A percentile compares a stretch with the other conserved stretches of the same genome.
Evolutionary conservation across 2,329 filamentous ascomycete species (phyloP).

Genomic region (Diaporthe amygdali): DNA sequence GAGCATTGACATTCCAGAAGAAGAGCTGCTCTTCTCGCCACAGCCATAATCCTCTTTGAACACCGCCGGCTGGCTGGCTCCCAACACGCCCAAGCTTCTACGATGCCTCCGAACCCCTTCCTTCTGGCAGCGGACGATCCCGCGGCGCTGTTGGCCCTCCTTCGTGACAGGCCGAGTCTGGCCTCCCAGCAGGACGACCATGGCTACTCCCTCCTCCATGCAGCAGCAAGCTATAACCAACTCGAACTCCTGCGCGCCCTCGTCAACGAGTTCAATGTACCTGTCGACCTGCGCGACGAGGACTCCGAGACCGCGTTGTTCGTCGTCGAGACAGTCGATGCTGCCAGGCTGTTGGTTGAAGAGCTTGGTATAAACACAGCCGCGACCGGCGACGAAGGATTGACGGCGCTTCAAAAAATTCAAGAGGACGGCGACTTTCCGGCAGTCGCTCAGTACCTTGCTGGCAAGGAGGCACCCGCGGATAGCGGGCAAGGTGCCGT

Average conservation of each 20-base stretch:
- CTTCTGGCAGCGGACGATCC: conserved; percentile 85
- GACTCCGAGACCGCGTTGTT: conserved; percentile 96
- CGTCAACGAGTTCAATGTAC: conserved; percentile 76
- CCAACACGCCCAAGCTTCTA: neutral
- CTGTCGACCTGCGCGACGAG: conserved; percentile 84
- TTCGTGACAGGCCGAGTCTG: conserved; percentile 75
- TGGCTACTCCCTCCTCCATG: conserved; percentile 93
- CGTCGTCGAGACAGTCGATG: conserved; percentile 81
- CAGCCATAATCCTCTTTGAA: neutral
- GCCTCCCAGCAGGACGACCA: conserved; percentile 85
- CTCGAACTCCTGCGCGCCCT: conserved; percentile 78
- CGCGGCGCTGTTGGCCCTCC: conserved; percentile 72
- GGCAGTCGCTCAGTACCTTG: conserved; percentile 75
- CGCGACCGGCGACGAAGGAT: conserved; percentile 73
- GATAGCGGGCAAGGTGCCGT: conserved; percentile 29
- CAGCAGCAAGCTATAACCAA: conserved; percentile 91
- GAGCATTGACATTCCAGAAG: neutral
- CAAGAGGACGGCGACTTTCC: conserved; percentile 79
- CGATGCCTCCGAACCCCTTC: conserved; percentile 67
- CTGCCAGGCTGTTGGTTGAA: conserved; percentile 80
- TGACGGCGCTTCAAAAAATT: conserved; percentile 83
- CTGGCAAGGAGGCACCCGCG: conserved; percentile 34
- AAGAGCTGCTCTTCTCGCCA: too few relatives aligned
- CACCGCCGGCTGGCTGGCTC: neutral
- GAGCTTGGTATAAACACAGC: conserved; percentile 75